phyloP scores from a whole-genome alignment of 305 asterid genomes.

The Solanum hybrid region DNA sequence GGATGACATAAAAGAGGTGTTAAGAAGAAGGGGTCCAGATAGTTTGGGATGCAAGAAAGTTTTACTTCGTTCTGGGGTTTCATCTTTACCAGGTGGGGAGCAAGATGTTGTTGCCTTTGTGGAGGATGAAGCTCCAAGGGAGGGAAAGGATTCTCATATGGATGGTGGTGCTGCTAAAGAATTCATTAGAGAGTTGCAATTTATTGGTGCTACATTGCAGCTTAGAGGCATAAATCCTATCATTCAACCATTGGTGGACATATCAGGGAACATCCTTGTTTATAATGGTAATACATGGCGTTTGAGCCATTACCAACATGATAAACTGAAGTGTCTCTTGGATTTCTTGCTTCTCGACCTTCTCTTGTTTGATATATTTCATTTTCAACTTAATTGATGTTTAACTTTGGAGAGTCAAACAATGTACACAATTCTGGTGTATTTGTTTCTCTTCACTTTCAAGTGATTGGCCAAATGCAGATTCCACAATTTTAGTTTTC shows the following conservation, averaged over 20 bases:
- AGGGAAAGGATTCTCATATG: background rate
- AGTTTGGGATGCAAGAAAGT: conserved; percentile 54
- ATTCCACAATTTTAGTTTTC: background rate
- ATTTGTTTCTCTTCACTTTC: background rate
- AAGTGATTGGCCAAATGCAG: background rate
- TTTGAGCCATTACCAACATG: background rate
- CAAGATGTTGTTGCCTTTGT: conserved; percentile 14
- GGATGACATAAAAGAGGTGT: conserved; percentile 45
- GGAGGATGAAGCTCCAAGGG: conserved; percentile 18
- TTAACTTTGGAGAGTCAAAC: background rate
- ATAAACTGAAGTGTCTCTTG: background rate
- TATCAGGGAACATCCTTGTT: conserved; percentile 64
- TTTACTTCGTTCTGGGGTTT: conserved; percentile 18
- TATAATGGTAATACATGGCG: conserved; percentile 50
- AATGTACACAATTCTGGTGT: background rate
- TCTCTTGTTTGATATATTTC: background rate
- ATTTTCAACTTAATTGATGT: background rate
- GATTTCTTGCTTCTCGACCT: background rate
- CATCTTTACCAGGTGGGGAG: conserved; percentile 10
- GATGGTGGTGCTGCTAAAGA: conserved; percentile 22
- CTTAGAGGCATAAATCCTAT: conserved; percentile 66
- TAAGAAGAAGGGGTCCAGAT: conserved; percentile 84
- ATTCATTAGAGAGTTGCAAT: conserved; percentile 31
- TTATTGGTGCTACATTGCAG: conserved; percentile 84
- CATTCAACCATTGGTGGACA: conserved; percentile 69